Percentiles rank a stretch among this genome's conserved stretches.
Evolutionary conservation across 352 stramenopile genomes (phyloP).

Genomic region (Hyaloperonospora brassicae): DNA sequence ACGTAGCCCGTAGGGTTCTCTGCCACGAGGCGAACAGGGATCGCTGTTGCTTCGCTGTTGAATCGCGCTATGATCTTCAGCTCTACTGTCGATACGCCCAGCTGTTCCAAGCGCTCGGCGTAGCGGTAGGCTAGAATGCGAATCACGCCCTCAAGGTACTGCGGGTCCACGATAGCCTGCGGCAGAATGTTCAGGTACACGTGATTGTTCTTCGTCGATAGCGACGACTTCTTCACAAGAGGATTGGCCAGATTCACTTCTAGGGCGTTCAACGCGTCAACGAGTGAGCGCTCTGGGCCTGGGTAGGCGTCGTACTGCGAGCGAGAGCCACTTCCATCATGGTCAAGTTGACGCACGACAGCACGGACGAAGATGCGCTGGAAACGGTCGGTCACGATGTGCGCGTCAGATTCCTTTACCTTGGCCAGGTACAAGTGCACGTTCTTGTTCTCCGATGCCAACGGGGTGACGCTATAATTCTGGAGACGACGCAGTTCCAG

Average conservation of each 20-base stretch:
- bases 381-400: constrained; percentile 82
- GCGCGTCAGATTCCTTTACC: constrained; percentile 77
- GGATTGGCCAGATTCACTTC: constrained; percentile 93
- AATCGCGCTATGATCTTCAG: constrained; percentile 94
- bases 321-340: constrained; percentile 54
- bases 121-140: constrained; percentile 82
- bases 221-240: constrained; percentile 63
- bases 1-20: constrained; percentile 98
- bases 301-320: constrained; percentile 87
- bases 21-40: constrained; percentile 93
- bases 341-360: constrained; percentile 88
- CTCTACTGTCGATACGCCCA: constrained; percentile 95
- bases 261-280: constrained; percentile 96
- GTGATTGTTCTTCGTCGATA: constrained; percentile 92
- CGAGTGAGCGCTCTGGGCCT: constrained; percentile 95
- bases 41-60: constrained; percentile 87
- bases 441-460: constrained; percentile 93
- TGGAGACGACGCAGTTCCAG: constrained; percentile 95
- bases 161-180: constrained; percentile 90
- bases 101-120: constrained; percentile 83
- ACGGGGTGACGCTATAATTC: constrained; percentile 95
- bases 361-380: constrained; percentile 95
- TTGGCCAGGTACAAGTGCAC: constrained; percentile 98
- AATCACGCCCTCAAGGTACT: constrained; percentile 95
- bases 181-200: constrained; percentile 98